phyloP scores from a whole-genome alignment of 768 basidiomycete genomes.

The Gautieria morchelliformis region DNA sequence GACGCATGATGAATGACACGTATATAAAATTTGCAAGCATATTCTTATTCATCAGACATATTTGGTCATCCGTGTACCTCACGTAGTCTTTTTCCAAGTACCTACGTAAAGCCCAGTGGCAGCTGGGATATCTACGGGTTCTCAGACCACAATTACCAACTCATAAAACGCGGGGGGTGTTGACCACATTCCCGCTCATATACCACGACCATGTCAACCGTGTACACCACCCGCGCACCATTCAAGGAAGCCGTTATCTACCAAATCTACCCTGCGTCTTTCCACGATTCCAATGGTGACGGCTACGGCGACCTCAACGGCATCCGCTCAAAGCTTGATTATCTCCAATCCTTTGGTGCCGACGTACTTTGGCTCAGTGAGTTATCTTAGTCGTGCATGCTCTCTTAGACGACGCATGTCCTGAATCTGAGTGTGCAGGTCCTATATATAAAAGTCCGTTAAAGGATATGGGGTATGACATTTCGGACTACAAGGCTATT shows the following conservation, averaged over 20 bases:
- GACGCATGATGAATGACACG: no score
- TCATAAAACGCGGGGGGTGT: no score
- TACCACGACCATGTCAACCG: not conserved
- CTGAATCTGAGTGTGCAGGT: conserved; percentile 9
- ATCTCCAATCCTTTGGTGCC: conserved; percentile 58
- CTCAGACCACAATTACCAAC: no score
- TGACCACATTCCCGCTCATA: not conserved
- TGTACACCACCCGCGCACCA: conserved; percentile 13
- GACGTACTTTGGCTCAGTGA: conserved; percentile 54
- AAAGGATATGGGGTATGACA: conserved; percentile 70
- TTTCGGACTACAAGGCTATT: conserved; percentile 27
- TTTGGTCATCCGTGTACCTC: no score
- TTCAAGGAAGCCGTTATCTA: conserved; percentile 44
- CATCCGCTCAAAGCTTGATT: conserved; percentile 54
- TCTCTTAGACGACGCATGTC: no score
- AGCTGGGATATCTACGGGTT: no score
- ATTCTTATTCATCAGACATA: no score
- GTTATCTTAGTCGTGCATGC: not conserved
- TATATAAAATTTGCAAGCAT: no score
- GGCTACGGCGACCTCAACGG: conserved; percentile 64
- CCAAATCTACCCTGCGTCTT: conserved; percentile 65
- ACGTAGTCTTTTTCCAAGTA: no score
- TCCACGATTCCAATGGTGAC: conserved; percentile 63
- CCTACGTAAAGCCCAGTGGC: no score
- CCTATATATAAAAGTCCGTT: conserved; percentile 63